Base-by-base conservation (phyloP, 2,329 filamentous ascomycete species). In the Nothopassalora personata region DNA sequence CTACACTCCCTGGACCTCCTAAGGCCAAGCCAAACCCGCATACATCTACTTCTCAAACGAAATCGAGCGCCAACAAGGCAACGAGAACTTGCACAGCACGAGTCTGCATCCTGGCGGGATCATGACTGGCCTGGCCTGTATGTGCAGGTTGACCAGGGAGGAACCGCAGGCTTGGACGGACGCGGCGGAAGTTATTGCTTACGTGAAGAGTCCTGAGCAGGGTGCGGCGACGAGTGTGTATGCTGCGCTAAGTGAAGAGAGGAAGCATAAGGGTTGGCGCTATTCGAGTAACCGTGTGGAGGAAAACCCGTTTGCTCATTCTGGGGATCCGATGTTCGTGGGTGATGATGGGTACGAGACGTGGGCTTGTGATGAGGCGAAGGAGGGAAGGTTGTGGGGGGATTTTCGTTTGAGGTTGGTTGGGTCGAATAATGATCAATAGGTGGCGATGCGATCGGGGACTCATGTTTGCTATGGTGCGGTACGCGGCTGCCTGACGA, bases 41-140 rank as follows among this genome's bases (percentile, higher is more conserved):
- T 62, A 80, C 59, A 75, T 83, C 23, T 80, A 75, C 64, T 76
- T 80, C 54, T 76, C 81, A 2, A 82, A 79, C 62, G 74, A 80
- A 56, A 74, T 84, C n/a, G 80, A 83, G 30, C 74, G 80, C 0
- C 74, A 72, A 1, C 83, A 81, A 63, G 78, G 77, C 3, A 19
- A 67, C 0, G 64, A 70, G 15, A 73, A 73, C 19, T 56, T 81
- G 5, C 77, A 81, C 56, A 45, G 73, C 0, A 69, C 71, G n/a
- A 74, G 73, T 18, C 51, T 81, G 3, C 77, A 81, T 56, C 82
- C 81, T 0, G 81, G 82, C 8, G 71, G 74, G 3, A 80, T 78
- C 58, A 19, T 49, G 27, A 70, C 67, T 1, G 62, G 58, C 69
- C 67, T 1, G 62, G 58, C 7, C 48, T 67, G 30, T 56, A 50